Evolutionary conservation across 2,329 filamentous ascomycete genomes (phyloP), one percentile per base, ranked within the genome.

Genomic region (Phialocephala subalpina): DNA sequence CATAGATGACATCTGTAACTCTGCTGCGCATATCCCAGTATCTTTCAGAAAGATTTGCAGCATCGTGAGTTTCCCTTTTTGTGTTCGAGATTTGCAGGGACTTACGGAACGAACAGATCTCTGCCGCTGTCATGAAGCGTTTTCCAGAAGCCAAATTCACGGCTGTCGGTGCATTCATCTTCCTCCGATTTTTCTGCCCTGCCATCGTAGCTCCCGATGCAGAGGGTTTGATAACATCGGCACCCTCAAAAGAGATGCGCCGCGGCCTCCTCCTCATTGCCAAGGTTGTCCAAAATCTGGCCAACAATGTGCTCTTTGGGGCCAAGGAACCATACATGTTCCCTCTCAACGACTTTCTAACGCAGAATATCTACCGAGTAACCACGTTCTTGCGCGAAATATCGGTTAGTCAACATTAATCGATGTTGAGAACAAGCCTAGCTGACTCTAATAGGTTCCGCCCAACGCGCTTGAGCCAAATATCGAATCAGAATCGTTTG

Each of bases 301-400:
- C 89, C 40, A 92, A 92, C 72, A 92, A 92, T 65, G 89, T 91
- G 33, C 80, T 91, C 1, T 92, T 92, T 70, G 89, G 90, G 3
- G 87, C 88, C 38, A 92, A 92, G 76, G 89, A 92, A 73, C 87
- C 88, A 3, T 92, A 90, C 73, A 92, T 92, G 90, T 90, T 87
- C 67, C 87, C 89, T 1, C 78, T 92, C 25, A 91, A 92, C 73
- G 85, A 90, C 65, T 92, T 92, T 67, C 77, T 92, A 25, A 87
- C 88, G 0, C 83, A 89, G 68, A 90, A 92, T 69, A 91, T 92
- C 60, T 90, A 89, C 74, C 80, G 83, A 38, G 87, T 92, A 18
- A 91, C 88, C 1, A 86, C 85, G 0, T 92, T 92, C 71, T 77
- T 92, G 33, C 82, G 88, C 29, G 87, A 90, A 72, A 91, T 92